A percentile compares a stretch with the other conserved stretches of the same genome.
These are phyloP conservation scores for Poterioochromonas sp. DNA, from an alignment of 352 stramenopile species.

Conservation along the genomic window DNA sequence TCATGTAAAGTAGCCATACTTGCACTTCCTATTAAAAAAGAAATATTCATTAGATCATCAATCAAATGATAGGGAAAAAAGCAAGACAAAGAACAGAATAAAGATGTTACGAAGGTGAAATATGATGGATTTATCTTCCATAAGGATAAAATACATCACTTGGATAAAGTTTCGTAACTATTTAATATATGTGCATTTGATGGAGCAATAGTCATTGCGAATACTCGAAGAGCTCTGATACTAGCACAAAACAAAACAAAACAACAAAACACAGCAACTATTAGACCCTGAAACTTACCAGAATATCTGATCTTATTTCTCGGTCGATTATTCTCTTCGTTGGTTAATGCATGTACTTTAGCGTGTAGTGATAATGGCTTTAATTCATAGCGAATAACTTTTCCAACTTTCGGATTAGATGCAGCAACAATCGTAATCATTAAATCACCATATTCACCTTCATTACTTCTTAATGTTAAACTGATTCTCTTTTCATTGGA, in stretches of 20 bases:
- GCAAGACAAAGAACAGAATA: not conserved
- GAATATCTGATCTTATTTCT: slow-evolving; percentile 36
- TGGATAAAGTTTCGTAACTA: no score
- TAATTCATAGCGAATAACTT: slow-evolving; percentile 21
- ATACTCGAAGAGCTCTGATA: slow-evolving; percentile 7
- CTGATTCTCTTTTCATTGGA: not conserved
- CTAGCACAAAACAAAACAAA: slow-evolving; percentile 9
- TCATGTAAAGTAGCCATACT: slow-evolving; percentile 37
- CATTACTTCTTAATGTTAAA: slow-evolving; percentile 5
- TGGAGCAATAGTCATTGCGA: slow-evolving; percentile 18
- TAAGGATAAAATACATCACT: no score
- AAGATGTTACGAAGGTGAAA: not conserved
- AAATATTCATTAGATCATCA: not conserved
- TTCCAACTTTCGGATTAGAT: not conserved
- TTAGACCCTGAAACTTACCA: not conserved
- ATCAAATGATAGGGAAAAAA: not conserved
- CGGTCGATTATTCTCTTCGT: slow-evolving; percentile 29
- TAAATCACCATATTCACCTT: slow-evolving; percentile 29
- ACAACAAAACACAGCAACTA: not conserved
- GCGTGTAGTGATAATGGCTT: slow-evolving; percentile 44
- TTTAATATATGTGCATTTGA: slow-evolving; percentile 26
- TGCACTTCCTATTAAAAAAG: slow-evolving; percentile 33
- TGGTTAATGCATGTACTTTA: slow-evolving; percentile 32
- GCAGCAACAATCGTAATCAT: slow-evolving; percentile 15
- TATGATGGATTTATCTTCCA: no score